Conservation (phyloP, 352 stramenopile species). For the Phytophthora ohioensis region DNA sequence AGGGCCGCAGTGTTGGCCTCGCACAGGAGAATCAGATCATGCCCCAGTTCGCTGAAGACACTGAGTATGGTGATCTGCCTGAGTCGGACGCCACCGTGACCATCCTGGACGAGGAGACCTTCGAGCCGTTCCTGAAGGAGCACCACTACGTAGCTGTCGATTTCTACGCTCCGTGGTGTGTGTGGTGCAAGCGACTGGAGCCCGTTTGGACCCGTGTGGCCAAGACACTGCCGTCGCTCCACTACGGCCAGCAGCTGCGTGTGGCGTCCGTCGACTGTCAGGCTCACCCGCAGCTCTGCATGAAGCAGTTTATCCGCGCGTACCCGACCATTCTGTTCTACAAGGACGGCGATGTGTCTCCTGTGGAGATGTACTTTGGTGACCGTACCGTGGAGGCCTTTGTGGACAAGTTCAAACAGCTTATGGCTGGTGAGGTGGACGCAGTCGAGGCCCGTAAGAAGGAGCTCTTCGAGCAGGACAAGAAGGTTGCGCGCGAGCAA, state of each 20-base stretch:
- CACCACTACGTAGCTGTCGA: constrained; percentile 98
- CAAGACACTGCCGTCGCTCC: constrained; percentile 90
- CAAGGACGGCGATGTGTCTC: constrained; percentile 91
- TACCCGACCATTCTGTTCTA: constrained; percentile 98
- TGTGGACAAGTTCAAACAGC: constrained; percentile 91
- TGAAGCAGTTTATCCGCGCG: constrained; percentile 95
- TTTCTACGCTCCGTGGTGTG: constrained; percentile 97
- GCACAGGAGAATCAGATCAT: constrained; percentile 90
- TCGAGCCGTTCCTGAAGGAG: constrained; percentile 92
- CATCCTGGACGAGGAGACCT: constrained; percentile 85
- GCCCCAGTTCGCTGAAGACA: constrained; percentile 74
- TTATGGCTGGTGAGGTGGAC: constrained; percentile 82
- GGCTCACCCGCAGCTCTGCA: constrained; percentile 92
- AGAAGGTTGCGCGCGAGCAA: constrained; percentile 76
- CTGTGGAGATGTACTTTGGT: constrained; percentile 96
- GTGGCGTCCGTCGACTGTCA: constrained; percentile 95
- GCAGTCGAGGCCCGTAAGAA: constrained; percentile 89
- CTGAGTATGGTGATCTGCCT: constrained; percentile 74
- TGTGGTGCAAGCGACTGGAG: constrained; percentile 97
- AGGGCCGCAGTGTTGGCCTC: constrained; percentile 84
- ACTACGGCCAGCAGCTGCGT: constrained; percentile 84
- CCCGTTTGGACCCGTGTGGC: constrained; percentile 96
- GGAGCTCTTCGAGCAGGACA: constrained; percentile 94
- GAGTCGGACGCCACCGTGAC: constrained; percentile 83
- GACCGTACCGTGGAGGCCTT: constrained; percentile 94